A percentile compares a stretch with the other conserved stretches of the same genome.
phyloP scores from a whole-genome alignment of 768 basidiomycete genomes.

The Leucosporidium yakuticum region DNA sequence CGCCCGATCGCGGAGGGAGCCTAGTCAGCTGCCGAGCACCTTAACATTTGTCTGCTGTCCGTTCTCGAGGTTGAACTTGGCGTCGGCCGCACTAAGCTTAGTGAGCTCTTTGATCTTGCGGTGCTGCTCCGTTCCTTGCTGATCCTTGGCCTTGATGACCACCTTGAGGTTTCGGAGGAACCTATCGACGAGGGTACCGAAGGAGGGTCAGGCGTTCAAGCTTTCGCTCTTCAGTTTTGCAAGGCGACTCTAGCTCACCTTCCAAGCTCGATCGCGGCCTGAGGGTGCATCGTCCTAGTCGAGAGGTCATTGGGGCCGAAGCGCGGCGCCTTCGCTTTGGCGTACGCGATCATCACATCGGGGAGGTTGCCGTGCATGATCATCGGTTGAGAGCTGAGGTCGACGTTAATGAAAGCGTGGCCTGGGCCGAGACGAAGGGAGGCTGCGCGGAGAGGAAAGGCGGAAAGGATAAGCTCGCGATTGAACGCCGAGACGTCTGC shows the following conservation, averaged over 20 bases:
- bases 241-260: slow-evolving; percentile 3
- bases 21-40: too few relatives aligned
- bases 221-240: background rate
- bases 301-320: background rate
- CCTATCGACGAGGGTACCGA: background rate
- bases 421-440: slow-evolving; percentile 10
- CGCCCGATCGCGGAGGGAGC: too few relatives aligned
- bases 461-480: background rate
- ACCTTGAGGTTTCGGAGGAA: slow-evolving; percentile 12
- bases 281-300: background rate
- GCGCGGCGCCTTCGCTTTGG: background rate
- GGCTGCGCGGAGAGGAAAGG: background rate
- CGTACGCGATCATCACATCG: slow-evolving; percentile 6
- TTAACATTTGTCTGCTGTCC: slow-evolving; percentile 2
- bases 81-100: background rate
- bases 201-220: too few relatives aligned
- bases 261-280: background rate
- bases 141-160: background rate
- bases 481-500: too few relatives aligned
- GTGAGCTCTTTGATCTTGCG: slow-evolving; percentile 13
- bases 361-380: slow-evolving; percentile 9
- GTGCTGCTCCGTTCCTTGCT: background rate
- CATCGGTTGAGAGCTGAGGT: slow-evolving; percentile 10
- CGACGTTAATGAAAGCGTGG: slow-evolving; percentile 16
- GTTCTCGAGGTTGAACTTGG: background rate